phyloP scores from a whole-genome alignment of 75 land plant species.

The Chamaecyparis obtusa region DNA sequence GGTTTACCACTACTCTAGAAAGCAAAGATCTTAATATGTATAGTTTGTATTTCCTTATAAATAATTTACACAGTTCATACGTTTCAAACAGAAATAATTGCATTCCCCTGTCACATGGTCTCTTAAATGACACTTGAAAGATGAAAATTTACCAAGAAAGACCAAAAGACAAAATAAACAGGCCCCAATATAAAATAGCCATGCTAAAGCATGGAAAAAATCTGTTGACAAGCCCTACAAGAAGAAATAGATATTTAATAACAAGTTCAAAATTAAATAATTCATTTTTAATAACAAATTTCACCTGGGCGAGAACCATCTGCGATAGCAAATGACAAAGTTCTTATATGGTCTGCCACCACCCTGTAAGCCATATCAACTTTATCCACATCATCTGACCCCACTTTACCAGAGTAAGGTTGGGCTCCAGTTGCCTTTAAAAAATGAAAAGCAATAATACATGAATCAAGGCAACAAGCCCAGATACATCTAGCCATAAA shows the following conservation, averaged over 20 bases:
- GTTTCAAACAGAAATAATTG: neutral
- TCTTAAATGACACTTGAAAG: neutral
- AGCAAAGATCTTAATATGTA: constrained; percentile 32
- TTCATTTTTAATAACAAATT: neutral
- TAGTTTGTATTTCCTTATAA: neutral
- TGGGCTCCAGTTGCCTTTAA: constrained; percentile 71
- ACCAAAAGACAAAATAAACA: neutral
- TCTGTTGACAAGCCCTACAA: neutral
- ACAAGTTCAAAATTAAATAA: neutral
- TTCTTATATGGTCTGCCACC: constrained; percentile 95
- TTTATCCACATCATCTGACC: constrained; percentile 82
- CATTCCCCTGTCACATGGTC: neutral
- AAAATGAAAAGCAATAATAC: neutral
- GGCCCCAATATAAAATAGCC: neutral
- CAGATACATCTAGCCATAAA: neutral
- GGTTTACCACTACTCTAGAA: constrained; percentile 93
- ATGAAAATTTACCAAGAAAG: neutral
- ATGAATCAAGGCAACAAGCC: neutral
- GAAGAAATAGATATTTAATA: neutral
- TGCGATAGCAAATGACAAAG: constrained; percentile 97
- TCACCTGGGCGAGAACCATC: constrained; percentile 96
- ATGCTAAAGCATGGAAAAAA: neutral
- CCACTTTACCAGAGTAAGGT: constrained; percentile 76
- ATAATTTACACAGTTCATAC: neutral
- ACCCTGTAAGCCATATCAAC: constrained; percentile 96